A percentile compares a stretch with the other conserved stretches of the same genome.
phyloP scores from a whole-genome alignment of 2,329 filamentous ascomycete genomes.

The Verticillium albo-atrum region DNA sequence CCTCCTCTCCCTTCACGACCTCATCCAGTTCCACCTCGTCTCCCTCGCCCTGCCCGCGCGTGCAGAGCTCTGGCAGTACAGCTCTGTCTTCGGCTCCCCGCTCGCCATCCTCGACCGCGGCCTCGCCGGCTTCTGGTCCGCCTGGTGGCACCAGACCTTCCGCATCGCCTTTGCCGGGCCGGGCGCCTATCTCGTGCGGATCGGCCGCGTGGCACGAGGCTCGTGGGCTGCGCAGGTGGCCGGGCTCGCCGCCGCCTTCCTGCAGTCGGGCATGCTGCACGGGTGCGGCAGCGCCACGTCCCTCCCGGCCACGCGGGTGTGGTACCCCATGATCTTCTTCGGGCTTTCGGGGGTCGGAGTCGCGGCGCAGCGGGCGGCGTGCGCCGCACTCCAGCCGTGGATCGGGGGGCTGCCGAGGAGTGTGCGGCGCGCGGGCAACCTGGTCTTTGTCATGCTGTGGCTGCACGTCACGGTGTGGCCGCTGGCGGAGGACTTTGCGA shows the following conservation, averaged over 20 bases:
- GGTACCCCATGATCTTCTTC: conserved; percentile 65
- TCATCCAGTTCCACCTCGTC: conserved; percentile 48
- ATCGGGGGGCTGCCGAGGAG: conserved; percentile 36
- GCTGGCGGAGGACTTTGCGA: conserved; percentile 73
- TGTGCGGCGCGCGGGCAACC: conserved; percentile 51
- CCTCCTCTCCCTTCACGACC: conserved; percentile 55
- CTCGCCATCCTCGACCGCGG: conserved; percentile 60
- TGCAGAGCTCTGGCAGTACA: conserved; percentile 46
- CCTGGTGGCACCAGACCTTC: conserved; percentile 90
- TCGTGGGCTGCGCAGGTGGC: conserved; percentile 25
- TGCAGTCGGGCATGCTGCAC: conserved; percentile 66
- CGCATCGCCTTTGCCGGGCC: conserved; percentile 66
- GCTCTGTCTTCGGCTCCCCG: conserved; percentile 52
- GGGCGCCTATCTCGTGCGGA: conserved; percentile 38
- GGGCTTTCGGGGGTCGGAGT: conserved; percentile 64
- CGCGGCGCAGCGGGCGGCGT: conserved; percentile 46
- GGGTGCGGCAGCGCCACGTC: conserved; percentile 64
- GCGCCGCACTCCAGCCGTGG: conserved; percentile 23
- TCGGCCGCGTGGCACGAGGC: conserved; percentile 31
- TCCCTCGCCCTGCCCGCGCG: conserved; percentile 47
- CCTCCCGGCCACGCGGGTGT: conserved; percentile 47
- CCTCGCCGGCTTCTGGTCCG: conserved; percentile 76
- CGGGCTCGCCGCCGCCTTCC: conserved; percentile 51
- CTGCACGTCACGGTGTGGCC: conserved; percentile 59
- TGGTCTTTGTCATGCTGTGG: conserved; percentile 61